phyloP scores from a whole-genome alignment of 2,329 filamentous ascomycete genomes.

The Beauveria sp. region DNA sequence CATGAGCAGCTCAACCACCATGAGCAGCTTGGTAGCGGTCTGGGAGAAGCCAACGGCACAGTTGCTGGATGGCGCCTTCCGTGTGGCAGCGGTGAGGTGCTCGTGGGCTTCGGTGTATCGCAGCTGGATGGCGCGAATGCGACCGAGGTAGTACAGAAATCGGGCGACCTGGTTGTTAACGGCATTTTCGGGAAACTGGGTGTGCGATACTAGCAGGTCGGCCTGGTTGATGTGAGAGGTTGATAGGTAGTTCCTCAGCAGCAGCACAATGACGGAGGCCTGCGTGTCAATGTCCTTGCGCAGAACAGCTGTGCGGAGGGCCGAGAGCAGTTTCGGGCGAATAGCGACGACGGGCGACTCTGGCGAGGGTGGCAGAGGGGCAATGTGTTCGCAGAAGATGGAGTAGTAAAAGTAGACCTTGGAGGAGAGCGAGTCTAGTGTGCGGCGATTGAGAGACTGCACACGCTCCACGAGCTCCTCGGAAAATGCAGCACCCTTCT shows the following conservation, averaged over 20 bases:
- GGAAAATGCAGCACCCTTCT: slow-evolving; percentile 79
- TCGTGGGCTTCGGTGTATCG: slow-evolving; percentile 96
- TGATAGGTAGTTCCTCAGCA: slow-evolving; percentile 91
- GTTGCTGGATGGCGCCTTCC: slow-evolving; percentile 85
- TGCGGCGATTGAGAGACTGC: slow-evolving; percentile 84
- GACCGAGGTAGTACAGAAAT: slow-evolving; percentile 94
- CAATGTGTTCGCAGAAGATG: slow-evolving; percentile 86
- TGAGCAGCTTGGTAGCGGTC: slow-evolving; percentile 89
- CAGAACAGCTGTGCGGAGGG: slow-evolving; percentile 88
- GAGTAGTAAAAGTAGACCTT: slow-evolving; percentile 99
- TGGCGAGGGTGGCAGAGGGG: slow-evolving; percentile 79
- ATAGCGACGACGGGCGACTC: slow-evolving; percentile 82
- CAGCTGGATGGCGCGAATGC: slow-evolving; percentile 92
- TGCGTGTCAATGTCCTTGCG: slow-evolving; percentile 97
- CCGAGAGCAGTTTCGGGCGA: slow-evolving; percentile 76
- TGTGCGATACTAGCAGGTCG: slow-evolving; percentile 91
- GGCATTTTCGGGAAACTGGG: slow-evolving; percentile 86
- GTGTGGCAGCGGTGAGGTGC: slow-evolving; percentile 84
- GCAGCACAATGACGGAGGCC: slow-evolving; percentile 86
- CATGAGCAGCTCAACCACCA: slow-evolving; percentile 96
- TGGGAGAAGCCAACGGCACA: slow-evolving; percentile 93
- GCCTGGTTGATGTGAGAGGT: slow-evolving; percentile 97
- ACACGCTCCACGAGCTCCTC: slow-evolving; percentile 75
- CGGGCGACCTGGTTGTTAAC: slow-evolving; percentile 97
- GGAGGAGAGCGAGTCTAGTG: slow-evolving; percentile 84